Conservation (phyloP, 441 rosid species). For the Hypseocharis bilobata region DNA sequence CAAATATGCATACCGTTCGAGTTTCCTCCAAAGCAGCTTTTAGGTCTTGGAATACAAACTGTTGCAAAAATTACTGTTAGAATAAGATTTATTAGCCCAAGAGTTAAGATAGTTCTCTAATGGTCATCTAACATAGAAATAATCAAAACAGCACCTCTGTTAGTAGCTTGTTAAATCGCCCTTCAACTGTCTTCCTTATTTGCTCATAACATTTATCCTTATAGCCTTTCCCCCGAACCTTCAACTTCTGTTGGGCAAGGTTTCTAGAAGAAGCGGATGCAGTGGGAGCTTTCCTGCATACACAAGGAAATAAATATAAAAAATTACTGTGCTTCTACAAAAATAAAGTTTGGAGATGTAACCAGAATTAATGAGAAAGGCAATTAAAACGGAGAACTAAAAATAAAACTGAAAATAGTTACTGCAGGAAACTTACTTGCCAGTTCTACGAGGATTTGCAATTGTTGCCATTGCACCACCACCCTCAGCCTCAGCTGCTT, state of each 20-base stretch:
- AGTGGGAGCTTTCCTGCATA: slow-evolving; percentile 56
- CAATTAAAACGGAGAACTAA: not conserved
- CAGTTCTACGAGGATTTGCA: slow-evolving; percentile 82
- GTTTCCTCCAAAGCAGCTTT: slow-evolving; percentile 98
- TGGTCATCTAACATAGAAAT: slow-evolving; percentile 2
- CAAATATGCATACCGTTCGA: slow-evolving; percentile 44
- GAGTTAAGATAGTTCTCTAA: slow-evolving; percentile 10
- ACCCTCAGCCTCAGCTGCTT: slow-evolving; percentile 99
- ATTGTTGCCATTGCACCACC: slow-evolving; percentile 81
- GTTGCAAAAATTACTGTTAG: slow-evolving; percentile 30
- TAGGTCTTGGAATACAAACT: slow-evolving; percentile 86
- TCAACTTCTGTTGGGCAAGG: slow-evolving; percentile 56
- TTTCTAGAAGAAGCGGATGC: slow-evolving; percentile 49
- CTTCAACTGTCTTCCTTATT: slow-evolving; percentile 79
- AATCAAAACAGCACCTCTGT: slow-evolving; percentile 41
- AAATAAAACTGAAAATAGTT: slow-evolving; percentile 8
- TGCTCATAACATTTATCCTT: slow-evolving; percentile 97
- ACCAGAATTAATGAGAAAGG: not conserved
- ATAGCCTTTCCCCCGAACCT: slow-evolving; percentile 81
- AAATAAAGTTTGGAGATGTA: slow-evolving; percentile 15
- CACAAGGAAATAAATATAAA: slow-evolving; percentile 16
- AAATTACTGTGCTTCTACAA: not conserved
- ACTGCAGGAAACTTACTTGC: slow-evolving; percentile 46
- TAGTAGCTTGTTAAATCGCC: slow-evolving; percentile 71
- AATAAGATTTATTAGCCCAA: slow-evolving; percentile 16